These are phyloP conservation scores for Hypoxylon rickii DNA, from an alignment of 495 filamentous ascomycete species.

Conservation along the genomic window DNA sequence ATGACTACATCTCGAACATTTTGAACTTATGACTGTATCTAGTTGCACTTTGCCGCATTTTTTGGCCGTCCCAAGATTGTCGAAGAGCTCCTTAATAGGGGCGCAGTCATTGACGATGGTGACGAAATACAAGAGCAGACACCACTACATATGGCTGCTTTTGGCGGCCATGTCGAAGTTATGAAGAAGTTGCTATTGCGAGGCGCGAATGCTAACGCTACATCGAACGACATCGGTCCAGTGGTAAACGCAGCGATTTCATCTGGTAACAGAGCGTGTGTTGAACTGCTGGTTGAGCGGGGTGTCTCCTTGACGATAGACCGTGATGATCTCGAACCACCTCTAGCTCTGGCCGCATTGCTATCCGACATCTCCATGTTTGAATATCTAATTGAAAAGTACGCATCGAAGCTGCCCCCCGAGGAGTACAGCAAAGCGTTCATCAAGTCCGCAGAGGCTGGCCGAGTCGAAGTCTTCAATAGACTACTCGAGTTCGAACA, in stretches of 20 bases:
- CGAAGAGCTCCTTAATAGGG: slow-evolving; percentile 39
- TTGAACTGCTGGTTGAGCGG: slow-evolving; percentile 40
- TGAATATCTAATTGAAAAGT: slow-evolving; percentile 36
- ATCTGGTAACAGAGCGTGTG: slow-evolving; percentile 39
- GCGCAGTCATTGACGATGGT: slow-evolving; percentile 41
- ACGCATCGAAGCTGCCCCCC: slow-evolving; percentile 32
- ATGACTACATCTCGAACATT: neutral
- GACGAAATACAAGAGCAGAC: slow-evolving; percentile 34
- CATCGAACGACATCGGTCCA: slow-evolving; percentile 33
- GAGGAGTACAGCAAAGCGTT: slow-evolving; percentile 39
- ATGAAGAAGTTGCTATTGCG: slow-evolving; percentile 41
- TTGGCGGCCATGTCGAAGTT: slow-evolving; percentile 37
- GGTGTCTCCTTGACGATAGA: slow-evolving; percentile 36
- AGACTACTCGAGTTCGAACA: slow-evolving; percentile 37
- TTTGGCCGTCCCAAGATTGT: slow-evolving; percentile 41
- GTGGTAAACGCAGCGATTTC: slow-evolving; percentile 43
- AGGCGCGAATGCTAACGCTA: slow-evolving; percentile 40
- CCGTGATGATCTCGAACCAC: slow-evolving; percentile 28
- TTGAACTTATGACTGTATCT: neutral
- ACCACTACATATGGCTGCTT: slow-evolving; percentile 45
- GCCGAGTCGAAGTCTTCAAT: slow-evolving; percentile 36
- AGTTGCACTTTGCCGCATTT: slow-evolving; percentile 42
- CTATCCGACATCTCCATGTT: slow-evolving; percentile 41
- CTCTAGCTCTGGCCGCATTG: slow-evolving; percentile 37
- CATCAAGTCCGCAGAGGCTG: slow-evolving; percentile 36